A percentile compares a stretch with the other conserved stretches of the same genome.
phyloP scores from a whole-genome alignment of 345 rosid species.

The Kandelia obovata region DNA sequence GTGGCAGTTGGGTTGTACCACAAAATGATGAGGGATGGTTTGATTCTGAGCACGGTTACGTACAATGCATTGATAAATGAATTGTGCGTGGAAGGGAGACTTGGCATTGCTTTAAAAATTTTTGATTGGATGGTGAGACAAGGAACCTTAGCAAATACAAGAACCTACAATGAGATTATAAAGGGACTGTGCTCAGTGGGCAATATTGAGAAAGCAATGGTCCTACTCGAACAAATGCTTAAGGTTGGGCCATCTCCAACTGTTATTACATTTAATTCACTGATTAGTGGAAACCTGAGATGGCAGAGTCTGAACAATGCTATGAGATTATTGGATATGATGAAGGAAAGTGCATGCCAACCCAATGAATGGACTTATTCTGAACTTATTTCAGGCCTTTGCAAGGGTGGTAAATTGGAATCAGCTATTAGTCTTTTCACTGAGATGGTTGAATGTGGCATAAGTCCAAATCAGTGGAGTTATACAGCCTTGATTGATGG shows the following conservation, averaged over 20 bases:
- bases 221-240: slow-evolving; percentile 41
- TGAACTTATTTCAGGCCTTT: slow-evolving; percentile 59
- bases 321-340: slow-evolving; percentile 40
- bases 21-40: slow-evolving; percentile 48
- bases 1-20: slow-evolving; percentile 57
- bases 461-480: slow-evolving; percentile 43
- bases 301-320: slow-evolving; percentile 44
- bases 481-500: slow-evolving; percentile 65
- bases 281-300: slow-evolving; percentile 42
- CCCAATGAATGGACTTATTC: slow-evolving; percentile 62
- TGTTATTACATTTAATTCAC: slow-evolving; percentile 46
- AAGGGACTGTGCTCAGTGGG: slow-evolving; percentile 40
- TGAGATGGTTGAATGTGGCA: slow-evolving; percentile 44
- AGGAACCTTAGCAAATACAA: slow-evolving; percentile 29
- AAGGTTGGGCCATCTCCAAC: slow-evolving; percentile 49
- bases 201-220: slow-evolving; percentile 49
- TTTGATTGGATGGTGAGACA: slow-evolving; percentile 47
- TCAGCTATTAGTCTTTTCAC: slow-evolving; percentile 35
- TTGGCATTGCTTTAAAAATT: slow-evolving; percentile 37
- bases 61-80: slow-evolving; percentile 54
- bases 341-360: slow-evolving; percentile 38
- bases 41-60: slow-evolving; percentile 47
- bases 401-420: slow-evolving; percentile 45
- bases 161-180: slow-evolving; percentile 47
- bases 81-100: slow-evolving; percentile 35